A percentile compares a stretch with the other conserved stretches of the same genome.
Conservation (phyloP, 371 early-diverging fungal species). For the Zancudomyces culisetae region DNA sequence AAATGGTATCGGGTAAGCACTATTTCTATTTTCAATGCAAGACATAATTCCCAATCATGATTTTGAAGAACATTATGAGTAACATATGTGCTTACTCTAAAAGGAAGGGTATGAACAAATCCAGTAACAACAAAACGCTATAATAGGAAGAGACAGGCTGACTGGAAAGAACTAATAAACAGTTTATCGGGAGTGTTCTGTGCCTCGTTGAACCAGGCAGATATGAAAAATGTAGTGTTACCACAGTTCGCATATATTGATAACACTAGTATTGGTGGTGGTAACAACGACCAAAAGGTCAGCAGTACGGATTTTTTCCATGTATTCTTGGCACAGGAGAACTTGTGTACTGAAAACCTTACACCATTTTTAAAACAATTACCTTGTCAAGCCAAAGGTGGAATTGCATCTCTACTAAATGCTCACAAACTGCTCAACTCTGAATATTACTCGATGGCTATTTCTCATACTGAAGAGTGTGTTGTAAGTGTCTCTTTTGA, state of each 20-base stretch:
- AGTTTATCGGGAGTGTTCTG: constrained; percentile 84
- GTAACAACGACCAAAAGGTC: background rate
- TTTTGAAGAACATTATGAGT: no score
- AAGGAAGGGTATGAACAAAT: no score
- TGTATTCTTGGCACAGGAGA: constrained; percentile 70
- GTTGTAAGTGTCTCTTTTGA: no score
- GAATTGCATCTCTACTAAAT: constrained; percentile 66
- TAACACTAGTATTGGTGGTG: background rate
- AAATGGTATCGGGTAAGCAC: background rate
- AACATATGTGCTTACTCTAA: no score
- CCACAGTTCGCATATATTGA: constrained; percentile 43
- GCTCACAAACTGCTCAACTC: constrained; percentile 75
- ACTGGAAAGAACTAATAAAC: constrained; percentile 78
- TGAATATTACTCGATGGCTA: constrained; percentile 73
- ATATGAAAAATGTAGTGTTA: constrained; percentile 49
- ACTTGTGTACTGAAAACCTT: constrained; percentile 91
- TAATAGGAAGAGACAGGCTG: constrained; percentile 22
- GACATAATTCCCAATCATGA: no score
- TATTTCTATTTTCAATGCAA: no score
- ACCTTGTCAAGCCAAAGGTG: constrained; percentile 81
- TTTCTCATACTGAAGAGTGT: constrained; percentile 38
- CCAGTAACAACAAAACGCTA: background rate
- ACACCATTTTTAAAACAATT: constrained; percentile 90
- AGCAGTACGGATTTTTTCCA: constrained; percentile 33
- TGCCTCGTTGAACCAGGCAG: constrained; percentile 85